A percentile compares a stretch with the other conserved stretches of the same genome.
phyloP scores from a whole-genome alignment of 106 monocot genomes.

The Chionographis japonica region DNA sequence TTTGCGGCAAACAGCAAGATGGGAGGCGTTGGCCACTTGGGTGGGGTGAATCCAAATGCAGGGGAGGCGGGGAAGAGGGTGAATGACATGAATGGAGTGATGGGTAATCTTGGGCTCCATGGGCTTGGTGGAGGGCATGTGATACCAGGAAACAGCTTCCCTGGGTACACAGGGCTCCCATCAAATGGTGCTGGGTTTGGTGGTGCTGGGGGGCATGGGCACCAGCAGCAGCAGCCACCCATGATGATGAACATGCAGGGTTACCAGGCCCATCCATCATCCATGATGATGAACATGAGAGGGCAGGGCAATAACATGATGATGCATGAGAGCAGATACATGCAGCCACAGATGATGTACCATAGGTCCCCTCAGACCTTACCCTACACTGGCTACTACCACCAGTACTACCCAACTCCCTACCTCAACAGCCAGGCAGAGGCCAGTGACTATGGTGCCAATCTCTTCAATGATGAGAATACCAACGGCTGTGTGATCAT shows the following conservation, averaged over 20 bases:
- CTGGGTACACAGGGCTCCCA: neutral
- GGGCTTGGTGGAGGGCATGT: constrained; percentile 17
- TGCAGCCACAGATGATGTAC: constrained; percentile 52
- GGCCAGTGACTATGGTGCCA: constrained; percentile 22
- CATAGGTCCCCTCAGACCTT: constrained; percentile 38
- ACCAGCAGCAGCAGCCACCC: constrained; percentile 14
- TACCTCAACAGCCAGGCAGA: constrained; percentile 1
- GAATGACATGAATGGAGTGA: constrained; percentile 13
- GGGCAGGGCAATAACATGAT: constrained; percentile 7
- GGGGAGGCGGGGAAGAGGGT: constrained; percentile 3
- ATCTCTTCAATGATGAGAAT: constrained; percentile 70
- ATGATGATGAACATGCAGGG: constrained; percentile 38
- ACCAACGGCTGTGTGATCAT: constrained; percentile 49
- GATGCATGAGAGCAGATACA: neutral
- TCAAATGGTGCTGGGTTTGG: neutral
- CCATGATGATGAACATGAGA: constrained; percentile 25
- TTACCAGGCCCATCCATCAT: constrained; percentile 16
- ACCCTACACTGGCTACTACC: constrained; percentile 46
- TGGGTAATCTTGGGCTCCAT: constrained; percentile 2
- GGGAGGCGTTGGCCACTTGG: neutral
- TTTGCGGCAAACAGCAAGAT: constrained; percentile 8
- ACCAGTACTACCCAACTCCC: constrained; percentile 17
- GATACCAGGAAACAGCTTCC: neutral
- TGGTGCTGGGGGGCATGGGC: constrained; percentile 1
- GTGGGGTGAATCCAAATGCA: neutral